Evolutionary conservation across 345 rosid genomes (phyloP), one percentile per base, ranked within the genome.

Genomic region (Pelargonium nanum): DNA sequence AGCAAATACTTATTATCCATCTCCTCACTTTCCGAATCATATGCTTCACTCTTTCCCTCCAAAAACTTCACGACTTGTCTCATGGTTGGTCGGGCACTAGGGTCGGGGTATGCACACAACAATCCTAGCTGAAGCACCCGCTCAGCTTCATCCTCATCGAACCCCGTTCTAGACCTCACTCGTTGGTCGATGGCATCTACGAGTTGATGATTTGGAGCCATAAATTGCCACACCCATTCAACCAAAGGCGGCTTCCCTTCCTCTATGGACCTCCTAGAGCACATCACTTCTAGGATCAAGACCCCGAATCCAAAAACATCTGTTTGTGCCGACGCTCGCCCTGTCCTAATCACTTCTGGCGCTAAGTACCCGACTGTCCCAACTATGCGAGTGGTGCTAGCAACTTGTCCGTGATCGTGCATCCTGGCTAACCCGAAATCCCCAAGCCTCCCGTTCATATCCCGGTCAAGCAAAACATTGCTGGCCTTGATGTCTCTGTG

Each of bases 401-500:
- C 77, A 8, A 68, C 77, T 53, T 80, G 82, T 1, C 75, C 79
- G 1, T 85, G 94, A 13, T 72, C 78, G 58, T 80, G 96, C 73
- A 88, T 80, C 51, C 96, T 61, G 34, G 96, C 90, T 68, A 83
- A 22, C 32, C 92, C 96, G 4, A 88, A 88, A 71, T 83, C 94
- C 28, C 96, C 92, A 8, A 83, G 61, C 69, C 85, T 78, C 0
- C 86, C 95, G 23, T 75, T 72, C 94, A 86, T 81, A 4, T 91
- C 88, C 63, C 73, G 66, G 59, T 86, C 96, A 12, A 84, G 88
- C 2, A 91, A 75, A 55, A 91, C 89, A 45, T 91, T 88, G 68
- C 96, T 81, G 10, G 97, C 86, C 73, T 91, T 84, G 52, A 88
- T 83, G 66, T 91, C 90, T 34, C 98, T 77, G 19, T 82, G 96